Percentiles rank a stretch among this genome's conserved stretches.
These are phyloP conservation scores for Sodiomyces alkalinus DNA, from an alignment of 2,329 filamentous ascomycete genomes.

Conservation along the genomic window DNA sequence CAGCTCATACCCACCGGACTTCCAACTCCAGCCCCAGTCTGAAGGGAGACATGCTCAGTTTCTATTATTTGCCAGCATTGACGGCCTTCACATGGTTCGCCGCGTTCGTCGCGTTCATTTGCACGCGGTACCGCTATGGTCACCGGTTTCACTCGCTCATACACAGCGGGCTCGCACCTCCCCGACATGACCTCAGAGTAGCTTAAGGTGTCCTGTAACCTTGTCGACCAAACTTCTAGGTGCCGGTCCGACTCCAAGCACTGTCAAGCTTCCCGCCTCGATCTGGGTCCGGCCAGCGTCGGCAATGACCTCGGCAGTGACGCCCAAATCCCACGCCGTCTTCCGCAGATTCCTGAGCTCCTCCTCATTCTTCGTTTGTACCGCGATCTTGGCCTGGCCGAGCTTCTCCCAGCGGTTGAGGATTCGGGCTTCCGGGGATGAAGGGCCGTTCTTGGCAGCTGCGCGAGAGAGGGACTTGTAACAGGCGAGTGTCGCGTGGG, in stretches of 20 bases:
- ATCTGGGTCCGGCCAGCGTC: conserved; percentile 98
- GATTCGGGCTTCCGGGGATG: conserved; percentile 41
- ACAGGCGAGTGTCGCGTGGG: conserved; percentile 92
- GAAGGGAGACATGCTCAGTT: no score
- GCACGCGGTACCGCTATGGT: no score
- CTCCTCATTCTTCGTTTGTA: conserved; percentile 78
- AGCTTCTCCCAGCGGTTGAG: conserved; percentile 71
- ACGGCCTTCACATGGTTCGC: no score
- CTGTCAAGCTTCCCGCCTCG: conserved; percentile 79
- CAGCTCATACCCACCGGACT: no score
- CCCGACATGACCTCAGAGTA: no score
- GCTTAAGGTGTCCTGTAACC: conserved; percentile 72
- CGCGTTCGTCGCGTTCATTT: no score
- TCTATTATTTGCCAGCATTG: no score
- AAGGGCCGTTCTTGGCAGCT: conserved; percentile 29
- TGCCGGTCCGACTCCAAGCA: conserved; percentile 69
- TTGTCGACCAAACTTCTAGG: conserved; percentile 77
- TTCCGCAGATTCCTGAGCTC: conserved; percentile 61
- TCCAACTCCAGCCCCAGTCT: no score
- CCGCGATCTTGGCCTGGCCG: conserved; percentile 86
- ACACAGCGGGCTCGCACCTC: no score
- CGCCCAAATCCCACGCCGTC: conserved; percentile 64
- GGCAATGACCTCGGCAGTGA: conserved; percentile 80
- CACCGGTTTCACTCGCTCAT: no score
- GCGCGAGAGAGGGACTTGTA: conserved; percentile 65